Conservation (phyloP, 192 early-diverging fungal species). For the Coemansia sp. region DNA sequence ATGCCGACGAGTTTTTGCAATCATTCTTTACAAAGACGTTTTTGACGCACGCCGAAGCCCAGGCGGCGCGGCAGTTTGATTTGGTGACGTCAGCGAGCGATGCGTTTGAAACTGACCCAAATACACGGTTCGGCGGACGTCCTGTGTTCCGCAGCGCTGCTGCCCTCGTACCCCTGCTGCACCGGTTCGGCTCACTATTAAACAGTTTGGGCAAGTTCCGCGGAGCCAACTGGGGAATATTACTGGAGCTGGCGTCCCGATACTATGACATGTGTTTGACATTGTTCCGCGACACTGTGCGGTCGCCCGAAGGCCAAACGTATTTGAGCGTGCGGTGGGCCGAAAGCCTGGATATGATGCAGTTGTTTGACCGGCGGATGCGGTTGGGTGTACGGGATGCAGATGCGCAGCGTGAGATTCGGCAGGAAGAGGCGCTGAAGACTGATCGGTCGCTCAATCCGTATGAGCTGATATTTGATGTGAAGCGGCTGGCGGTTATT, state of each 20-base stretch:
- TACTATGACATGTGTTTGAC: constrained; percentile 45
- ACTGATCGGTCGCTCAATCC: constrained; percentile 72
- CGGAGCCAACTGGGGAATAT: constrained; percentile 48
- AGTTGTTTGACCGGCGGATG: constrained; percentile 51
- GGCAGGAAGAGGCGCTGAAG: constrained; percentile 73
- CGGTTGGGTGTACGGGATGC: constrained; percentile 61
- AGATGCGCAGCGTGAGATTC: constrained; percentile 65
- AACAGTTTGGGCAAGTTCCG: constrained; percentile 42
- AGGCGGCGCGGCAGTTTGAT: constrained; percentile 64
- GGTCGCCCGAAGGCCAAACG: constrained; percentile 40
- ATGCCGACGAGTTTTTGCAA: constrained; percentile 63
- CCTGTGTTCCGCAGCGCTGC: constrained; percentile 54
- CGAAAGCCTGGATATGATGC: constrained; percentile 58
- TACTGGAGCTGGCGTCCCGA: constrained; percentile 44
- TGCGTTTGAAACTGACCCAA: constrained; percentile 42
- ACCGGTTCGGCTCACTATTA: constrained; percentile 40
- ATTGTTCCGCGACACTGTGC: constrained; percentile 52
- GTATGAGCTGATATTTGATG: constrained; percentile 84
- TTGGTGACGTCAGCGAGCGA: constrained; percentile 34
- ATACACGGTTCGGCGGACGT: constrained; percentile 42
- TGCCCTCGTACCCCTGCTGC: constrained; percentile 41
- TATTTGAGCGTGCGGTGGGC: constrained; percentile 64
- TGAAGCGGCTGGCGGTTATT: constrained; percentile 68
- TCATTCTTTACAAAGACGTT: constrained; percentile 62
- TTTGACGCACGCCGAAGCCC: constrained; percentile 81